A percentile compares a stretch with the other conserved stretches of the same genome.
Conservation (phyloP, 2,329 filamentous ascomycete genomes). For the Exserohilum rostratum region DNA sequence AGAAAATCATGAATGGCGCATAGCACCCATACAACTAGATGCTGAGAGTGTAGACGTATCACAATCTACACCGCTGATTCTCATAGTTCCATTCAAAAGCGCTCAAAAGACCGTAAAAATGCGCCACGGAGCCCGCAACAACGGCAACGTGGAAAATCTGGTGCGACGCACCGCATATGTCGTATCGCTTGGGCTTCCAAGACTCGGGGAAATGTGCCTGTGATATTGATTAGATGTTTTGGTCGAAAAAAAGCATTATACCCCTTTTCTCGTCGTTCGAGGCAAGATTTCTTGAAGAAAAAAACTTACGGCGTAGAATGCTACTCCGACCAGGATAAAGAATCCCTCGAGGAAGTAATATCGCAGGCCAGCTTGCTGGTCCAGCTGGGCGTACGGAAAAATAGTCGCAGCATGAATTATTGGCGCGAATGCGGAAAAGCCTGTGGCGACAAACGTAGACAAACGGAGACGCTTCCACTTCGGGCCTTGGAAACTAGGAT, state of each 20-base stretch:
- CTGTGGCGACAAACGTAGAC: conserved; percentile 84
- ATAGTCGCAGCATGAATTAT: conserved; percentile 71
- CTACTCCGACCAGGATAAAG: conserved; percentile 70
- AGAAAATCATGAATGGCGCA: not conserved
- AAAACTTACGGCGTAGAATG: conserved; percentile 78
- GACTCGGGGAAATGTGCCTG: conserved; percentile 74
- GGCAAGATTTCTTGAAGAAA: conserved; percentile 59
- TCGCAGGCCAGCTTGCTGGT: conserved; percentile 65
- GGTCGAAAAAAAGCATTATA: conserved; percentile 52
- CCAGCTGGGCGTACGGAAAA: conserved; percentile 65
- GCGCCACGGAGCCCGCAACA: conserved; percentile 68
- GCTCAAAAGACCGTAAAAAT: conserved; percentile 6
- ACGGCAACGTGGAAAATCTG: conserved; percentile 94
- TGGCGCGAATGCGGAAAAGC: conserved; percentile 82
- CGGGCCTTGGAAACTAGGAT: conserved; percentile 82
- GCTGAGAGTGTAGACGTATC: not conserved
- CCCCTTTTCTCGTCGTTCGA: too few species aligned
- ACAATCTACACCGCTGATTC: conserved; percentile 9
- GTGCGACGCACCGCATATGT: conserved; percentile 85
- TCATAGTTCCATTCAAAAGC: conserved; percentile 12
- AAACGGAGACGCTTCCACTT: conserved; percentile 82
- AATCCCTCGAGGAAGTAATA: conserved; percentile 5
- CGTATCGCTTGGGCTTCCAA: conserved; percentile 75
- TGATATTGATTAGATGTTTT: conserved; percentile 55
- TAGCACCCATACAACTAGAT: too few species aligned